Conservation (phyloP, 2,329 filamentous ascomycete species). For the Diaporthe helianthi region DNA sequence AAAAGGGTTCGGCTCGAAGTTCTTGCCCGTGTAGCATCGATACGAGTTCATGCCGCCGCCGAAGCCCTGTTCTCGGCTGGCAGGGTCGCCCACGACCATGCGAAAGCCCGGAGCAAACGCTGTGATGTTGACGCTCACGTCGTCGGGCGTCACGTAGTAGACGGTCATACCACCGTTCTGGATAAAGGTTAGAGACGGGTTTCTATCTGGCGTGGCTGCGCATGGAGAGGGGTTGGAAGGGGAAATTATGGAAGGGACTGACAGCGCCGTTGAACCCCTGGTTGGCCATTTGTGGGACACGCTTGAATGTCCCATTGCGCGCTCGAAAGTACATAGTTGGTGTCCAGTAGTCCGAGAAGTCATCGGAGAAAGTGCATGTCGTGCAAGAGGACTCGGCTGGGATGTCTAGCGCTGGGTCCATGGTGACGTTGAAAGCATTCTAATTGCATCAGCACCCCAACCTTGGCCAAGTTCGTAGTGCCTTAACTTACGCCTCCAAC, state of each 20-base stretch:
- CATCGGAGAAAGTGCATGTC: conserved; percentile 27
- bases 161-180: conserved; percentile 47
- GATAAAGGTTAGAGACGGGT: neutral
- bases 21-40: conserved; percentile 48
- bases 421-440: conserved; percentile 50
- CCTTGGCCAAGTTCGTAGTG: too few species aligned
- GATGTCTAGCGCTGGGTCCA: conserved; percentile 38
- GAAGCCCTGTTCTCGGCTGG: conserved; percentile 39
- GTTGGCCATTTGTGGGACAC: conserved; percentile 29
- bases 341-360: conserved; percentile 32
- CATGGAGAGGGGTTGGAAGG: accelerated
- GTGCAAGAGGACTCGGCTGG: conserved; percentile 43
- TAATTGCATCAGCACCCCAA: neutral
- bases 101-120: conserved; percentile 51
- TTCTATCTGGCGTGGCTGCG: too few species aligned
- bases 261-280: conserved; percentile 53
- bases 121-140: conserved; percentile 38
- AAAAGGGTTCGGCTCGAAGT: conserved; percentile 34
- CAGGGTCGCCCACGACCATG: conserved; percentile 50
- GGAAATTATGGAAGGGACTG: neutral
- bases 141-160: conserved; percentile 42
- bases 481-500: conserved; percentile 48
- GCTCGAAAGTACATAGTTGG: conserved; percentile 26
- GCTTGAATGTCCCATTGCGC: conserved; percentile 27
- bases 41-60: conserved; percentile 42